Evolutionary conservation across 1,284 basidiomycete species (phyloP).

Genomic region (Leccinum solheimii): DNA sequence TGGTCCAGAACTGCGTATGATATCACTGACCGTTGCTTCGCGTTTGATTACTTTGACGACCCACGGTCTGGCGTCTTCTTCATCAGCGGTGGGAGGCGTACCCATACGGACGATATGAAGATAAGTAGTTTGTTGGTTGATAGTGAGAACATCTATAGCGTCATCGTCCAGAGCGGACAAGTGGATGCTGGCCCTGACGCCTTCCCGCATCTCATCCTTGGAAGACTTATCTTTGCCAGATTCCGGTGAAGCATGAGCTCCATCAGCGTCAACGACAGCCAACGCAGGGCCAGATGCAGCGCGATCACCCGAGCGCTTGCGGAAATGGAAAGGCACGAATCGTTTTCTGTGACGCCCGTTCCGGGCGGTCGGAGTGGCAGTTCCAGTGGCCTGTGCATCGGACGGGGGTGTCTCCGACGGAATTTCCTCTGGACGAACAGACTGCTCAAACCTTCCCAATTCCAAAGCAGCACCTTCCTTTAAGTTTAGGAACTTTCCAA

Average conservation of each 20-base stretch:
- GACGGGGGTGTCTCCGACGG: conserved; percentile 17
- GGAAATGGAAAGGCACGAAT: conserved; percentile 67
- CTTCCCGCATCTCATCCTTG: conserved; percentile 54
- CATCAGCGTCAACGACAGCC: conserved; percentile 68
- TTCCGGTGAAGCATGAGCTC: conserved; percentile 20
- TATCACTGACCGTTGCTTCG: conserved; percentile 66
- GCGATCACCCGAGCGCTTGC: conserved; percentile 47
- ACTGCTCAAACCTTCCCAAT: conserved; percentile 60
- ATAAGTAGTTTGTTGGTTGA: conserved; percentile 85
- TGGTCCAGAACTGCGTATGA: background rate
- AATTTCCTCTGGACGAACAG: conserved; percentile 10
- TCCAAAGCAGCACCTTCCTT: conserved; percentile 76
- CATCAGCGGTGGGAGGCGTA: conserved; percentile 34
- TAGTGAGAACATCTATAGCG: conserved; percentile 59
- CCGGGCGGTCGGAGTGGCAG: conserved; percentile 12
- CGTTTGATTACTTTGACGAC: conserved; percentile 87
- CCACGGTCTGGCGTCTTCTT: conserved; percentile 66
- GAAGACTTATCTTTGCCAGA: conserved; percentile 42
- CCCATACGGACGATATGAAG: conserved; percentile 81
- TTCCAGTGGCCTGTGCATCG: conserved; percentile 21
- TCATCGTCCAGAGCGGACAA: conserved; percentile 76
- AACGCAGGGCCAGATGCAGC: conserved; percentile 69
- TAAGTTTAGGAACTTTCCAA: conserved; percentile 68
- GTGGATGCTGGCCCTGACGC: conserved; percentile 73
- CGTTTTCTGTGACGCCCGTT: conserved; percentile 43